Evolutionary conservation across 2,329 filamentous ascomycete genomes (phyloP), one percentile per base, ranked within the genome.

Genomic region (Byssoonygena ceratinophila): DNA sequence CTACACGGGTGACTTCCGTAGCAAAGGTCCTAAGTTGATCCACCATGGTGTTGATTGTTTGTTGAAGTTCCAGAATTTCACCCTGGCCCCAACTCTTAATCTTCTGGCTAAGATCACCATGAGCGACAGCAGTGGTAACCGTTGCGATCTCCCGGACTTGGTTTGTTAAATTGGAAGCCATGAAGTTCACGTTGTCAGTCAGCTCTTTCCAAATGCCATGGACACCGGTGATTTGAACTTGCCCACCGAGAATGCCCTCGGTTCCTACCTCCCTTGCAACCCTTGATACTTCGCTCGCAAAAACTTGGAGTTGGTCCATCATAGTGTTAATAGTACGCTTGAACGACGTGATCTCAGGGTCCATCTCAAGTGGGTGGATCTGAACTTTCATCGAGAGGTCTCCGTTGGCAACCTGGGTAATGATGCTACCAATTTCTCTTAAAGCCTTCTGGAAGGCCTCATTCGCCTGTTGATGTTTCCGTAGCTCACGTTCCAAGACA

Each of bases 261-360:
- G 91, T 97, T 61, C 91, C 91, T 74, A 97, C 91, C 70, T 97
- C 91, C 68, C 88, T 86, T 50, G 91, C 91, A 60, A 97, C 83
- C 60, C 88, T 85, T 31, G 91, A 96, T 63, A 97, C 91, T 73
- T 97, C 90, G 69, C 87, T 94, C 59, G 91, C 91, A 69, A 97
- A 97, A 55, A 94, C 87, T 67, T 96, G 90, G 55, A 97, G 78
- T 70, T 96, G 91, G 66, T 97, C 91, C 81, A 97, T 94, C 91
- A 97, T 97, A 60, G 87, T 94, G 68, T 97, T 97, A 74, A 97
- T 97, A 57, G 91, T 96, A 63, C 88, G 84, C 73, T 97, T 97
- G 76, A 97, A 97, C 8, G 88, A 90, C 25, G 89, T 92, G 64
- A 97, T 97, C 76, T 97, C 91, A 25, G 90, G 89, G 76, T 97